A percentile compares a stretch with the other conserved stretches of the same genome.
Conservation (phyloP, 768 basidiomycete species). For the Filobasidium floriforme region DNA sequence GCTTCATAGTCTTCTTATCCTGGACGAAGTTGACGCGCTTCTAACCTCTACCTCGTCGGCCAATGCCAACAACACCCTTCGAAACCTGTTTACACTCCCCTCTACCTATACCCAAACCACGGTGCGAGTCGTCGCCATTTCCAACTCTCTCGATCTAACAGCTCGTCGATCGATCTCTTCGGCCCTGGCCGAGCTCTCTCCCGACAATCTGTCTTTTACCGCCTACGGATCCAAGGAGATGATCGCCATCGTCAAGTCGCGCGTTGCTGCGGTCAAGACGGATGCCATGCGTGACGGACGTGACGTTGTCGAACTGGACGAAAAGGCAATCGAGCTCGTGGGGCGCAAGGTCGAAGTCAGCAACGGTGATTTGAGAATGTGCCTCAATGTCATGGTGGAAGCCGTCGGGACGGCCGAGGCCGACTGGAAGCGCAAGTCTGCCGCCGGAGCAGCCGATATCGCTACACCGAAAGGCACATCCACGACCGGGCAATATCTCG, state of each 20-base stretch:
- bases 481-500: neutral
- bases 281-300: constrained; percentile 5
- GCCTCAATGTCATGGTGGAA: constrained; percentile 38
- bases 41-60: constrained; percentile 34
- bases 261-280: constrained; percentile 25
- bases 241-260: constrained; percentile 39
- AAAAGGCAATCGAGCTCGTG: constrained; percentile 43
- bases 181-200: constrained; percentile 29
- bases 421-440: constrained; percentile 37
- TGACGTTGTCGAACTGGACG: constrained; percentile 33
- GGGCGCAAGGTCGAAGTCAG: constrained; percentile 44
- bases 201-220: constrained; percentile 41
- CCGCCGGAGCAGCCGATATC: neutral
- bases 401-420: constrained; percentile 41
- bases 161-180: constrained; percentile 40
- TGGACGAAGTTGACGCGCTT: constrained; percentile 46
- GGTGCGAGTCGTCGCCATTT: constrained; percentile 43
- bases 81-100: constrained; percentile 42
- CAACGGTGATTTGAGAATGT: constrained; percentile 45
- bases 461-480: constrained; percentile 10
- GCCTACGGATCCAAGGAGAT: constrained; percentile 43
- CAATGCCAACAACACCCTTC: constrained; percentile 35
- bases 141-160: constrained; percentile 46
- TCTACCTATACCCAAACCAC: constrained; percentile 17
- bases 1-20: constrained; percentile 37